Conservation (phyloP, 495 filamentous ascomycete species). For the Amphirosellinia nigrospora region DNA sequence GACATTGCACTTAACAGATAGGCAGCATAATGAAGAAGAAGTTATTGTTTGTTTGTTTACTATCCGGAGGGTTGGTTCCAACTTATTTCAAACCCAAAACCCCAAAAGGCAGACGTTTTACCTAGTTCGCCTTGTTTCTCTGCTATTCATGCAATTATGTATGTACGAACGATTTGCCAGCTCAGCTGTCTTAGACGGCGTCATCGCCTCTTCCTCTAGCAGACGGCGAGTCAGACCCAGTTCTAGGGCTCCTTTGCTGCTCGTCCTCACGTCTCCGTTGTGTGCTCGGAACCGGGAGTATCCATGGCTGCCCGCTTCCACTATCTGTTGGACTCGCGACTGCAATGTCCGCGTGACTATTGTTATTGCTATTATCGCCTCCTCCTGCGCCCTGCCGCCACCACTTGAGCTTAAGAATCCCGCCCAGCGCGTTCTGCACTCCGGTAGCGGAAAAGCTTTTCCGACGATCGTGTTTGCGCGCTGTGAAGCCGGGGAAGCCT, state of each 20-base stretch:
- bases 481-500: conserved; percentile 60
- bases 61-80: neutral
- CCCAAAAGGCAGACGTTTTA: neutral
- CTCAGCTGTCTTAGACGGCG: conserved; percentile 31
- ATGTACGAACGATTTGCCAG: neutral
- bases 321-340: conserved; percentile 30
- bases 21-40: neutral
- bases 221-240: conserved; percentile 12
- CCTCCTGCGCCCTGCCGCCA: conserved; percentile 38
- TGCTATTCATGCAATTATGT: conserved; percentile 12
- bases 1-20: neutral
- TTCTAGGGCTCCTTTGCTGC: conserved; percentile 26
- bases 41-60: neutral
- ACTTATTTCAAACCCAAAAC: neutral
- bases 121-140: neutral
- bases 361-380: neutral
- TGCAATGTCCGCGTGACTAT: conserved; percentile 24
- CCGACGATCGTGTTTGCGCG: conserved; percentile 42
- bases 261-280: conserved; percentile 8
- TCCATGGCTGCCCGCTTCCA: conserved; percentile 30
- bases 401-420: conserved; percentile 49
- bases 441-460: conserved; percentile 40
- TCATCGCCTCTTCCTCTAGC: conserved; percentile 29
- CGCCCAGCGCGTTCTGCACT: conserved; percentile 46
- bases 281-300: conserved; percentile 20